These are phyloP conservation scores for Vitis hybrid DNA, from an alignment of 177 flowering plant species.

Conservation along the genomic window DNA sequence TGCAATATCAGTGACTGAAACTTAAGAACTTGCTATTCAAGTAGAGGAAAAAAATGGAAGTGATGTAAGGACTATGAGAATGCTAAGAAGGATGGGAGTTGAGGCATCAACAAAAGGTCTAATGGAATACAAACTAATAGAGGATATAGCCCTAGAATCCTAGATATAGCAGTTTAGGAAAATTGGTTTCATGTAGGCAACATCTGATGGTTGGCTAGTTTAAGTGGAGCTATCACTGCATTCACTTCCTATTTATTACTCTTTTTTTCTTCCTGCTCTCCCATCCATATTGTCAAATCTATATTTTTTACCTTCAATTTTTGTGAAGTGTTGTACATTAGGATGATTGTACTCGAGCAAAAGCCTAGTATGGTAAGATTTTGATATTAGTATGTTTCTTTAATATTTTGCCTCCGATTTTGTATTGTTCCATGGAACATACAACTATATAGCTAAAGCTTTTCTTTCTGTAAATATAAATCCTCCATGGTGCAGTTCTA, in stretches of 20 bases:
- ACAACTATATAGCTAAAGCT: slow-evolving; percentile 1
- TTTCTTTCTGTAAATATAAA: neutral
- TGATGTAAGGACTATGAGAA: too few relatives aligned
- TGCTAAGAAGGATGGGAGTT: too few relatives aligned
- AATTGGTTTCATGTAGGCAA: too few relatives aligned
- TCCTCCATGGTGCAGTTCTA: slow-evolving; percentile 65
- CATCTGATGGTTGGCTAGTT: too few relatives aligned
- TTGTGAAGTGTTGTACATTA: neutral
- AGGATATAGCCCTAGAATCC: too few relatives aligned
- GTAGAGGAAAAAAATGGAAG: too few relatives aligned
- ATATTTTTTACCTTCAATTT: neutral
- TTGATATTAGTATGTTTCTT: too few relatives aligned
- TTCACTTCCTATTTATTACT: neutral
- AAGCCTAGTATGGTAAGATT: neutral
- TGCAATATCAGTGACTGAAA: too few relatives aligned
- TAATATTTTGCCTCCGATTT: neutral
- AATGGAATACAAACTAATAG: too few relatives aligned
- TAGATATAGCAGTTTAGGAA: too few relatives aligned
- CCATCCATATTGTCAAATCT: neutral
- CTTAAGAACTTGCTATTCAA: too few relatives aligned
- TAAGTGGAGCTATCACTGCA: neutral
- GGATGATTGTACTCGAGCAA: neutral
- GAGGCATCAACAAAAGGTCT: too few relatives aligned
- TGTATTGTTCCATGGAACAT: neutral
- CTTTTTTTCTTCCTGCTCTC: neutral